These are phyloP conservation scores for Garcia nutans DNA, from an alignment of 345 rosid species.

Conservation along the genomic window DNA sequence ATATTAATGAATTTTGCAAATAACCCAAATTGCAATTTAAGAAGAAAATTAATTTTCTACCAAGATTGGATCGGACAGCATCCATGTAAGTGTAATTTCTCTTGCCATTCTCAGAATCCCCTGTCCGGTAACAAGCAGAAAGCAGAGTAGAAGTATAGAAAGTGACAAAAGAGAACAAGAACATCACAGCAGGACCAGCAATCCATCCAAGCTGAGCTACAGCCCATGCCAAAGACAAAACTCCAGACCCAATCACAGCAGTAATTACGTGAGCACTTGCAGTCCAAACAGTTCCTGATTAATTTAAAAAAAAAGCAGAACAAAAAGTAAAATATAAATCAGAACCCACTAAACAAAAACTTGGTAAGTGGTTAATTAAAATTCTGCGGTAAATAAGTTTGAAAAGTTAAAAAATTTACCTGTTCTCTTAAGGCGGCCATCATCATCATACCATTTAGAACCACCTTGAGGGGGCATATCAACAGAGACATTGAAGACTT, in stretches of 20 bases:
- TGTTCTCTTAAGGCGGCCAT: conserved; percentile 67
- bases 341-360: neutral
- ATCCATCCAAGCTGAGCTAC: conserved; percentile 78
- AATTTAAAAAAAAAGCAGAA: neutral
- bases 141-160: conserved; percentile 65
- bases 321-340: neutral
- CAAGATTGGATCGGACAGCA: conserved; percentile 60
- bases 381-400: no score
- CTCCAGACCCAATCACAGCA: conserved; percentile 86
- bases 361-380: no score
- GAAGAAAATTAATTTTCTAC: conserved; percentile 24
- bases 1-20: neutral
- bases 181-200: conserved; percentile 62
- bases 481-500: conserved; percentile 27
- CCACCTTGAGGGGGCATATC: conserved; percentile 39
- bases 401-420: conserved; percentile 33
- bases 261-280: conserved; percentile 82
- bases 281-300: conserved; percentile 62
- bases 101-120: conserved; percentile 57
- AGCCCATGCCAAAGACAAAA: conserved; percentile 71
- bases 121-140: conserved; percentile 62
- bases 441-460: conserved; percentile 78
- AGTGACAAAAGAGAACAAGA: conserved; percentile 68
- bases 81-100: conserved; percentile 77
- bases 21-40: neutral